Conservation (phyloP, 2,329 filamentous ascomycete species). For the Arthrobotrys megalospora region DNA sequence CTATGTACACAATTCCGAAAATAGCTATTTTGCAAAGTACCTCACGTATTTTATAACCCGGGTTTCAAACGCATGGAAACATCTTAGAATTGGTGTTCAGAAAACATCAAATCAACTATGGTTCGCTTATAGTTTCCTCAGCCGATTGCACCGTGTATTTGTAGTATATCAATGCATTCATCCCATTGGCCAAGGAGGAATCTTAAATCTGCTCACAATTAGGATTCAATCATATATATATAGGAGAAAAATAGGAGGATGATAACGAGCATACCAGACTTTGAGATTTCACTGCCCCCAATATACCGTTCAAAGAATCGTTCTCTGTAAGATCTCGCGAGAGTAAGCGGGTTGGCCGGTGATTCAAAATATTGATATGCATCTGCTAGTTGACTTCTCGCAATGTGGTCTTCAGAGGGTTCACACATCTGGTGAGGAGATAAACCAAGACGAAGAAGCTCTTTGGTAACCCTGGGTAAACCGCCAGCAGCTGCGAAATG, state of each 20-base stretch:
- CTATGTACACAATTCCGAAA: too few relatives aligned
- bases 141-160: conserved; percentile 1
- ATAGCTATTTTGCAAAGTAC: too few relatives aligned
- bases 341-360: neutral
- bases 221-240: neutral
- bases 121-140: neutral
- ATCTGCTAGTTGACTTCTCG: neutral
- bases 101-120: neutral
- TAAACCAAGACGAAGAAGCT: conserved; percentile 29
- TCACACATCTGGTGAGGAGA: neutral
- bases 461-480: conserved; percentile 11
- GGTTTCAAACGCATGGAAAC: too few relatives aligned
- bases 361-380: neutral
- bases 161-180: conserved; percentile 18
- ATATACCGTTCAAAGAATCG: neutral
- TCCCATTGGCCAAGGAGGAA: conserved; percentile 8
- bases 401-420: neutral
- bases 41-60: too few relatives aligned
- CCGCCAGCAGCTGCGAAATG: conserved; percentile 5
- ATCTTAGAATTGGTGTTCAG: too few relatives aligned
- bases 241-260: neutral
- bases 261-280: conserved; percentile 1
- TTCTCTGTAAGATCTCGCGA: neutral
- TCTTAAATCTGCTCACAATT: conserved; percentile 3
- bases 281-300: neutral